Percentiles rank a stretch among this genome's conserved stretches.
These are phyloP conservation scores for Exidia glandulosa DNA, from an alignment of 768 basidiomycete species.

Conservation along the genomic window DNA sequence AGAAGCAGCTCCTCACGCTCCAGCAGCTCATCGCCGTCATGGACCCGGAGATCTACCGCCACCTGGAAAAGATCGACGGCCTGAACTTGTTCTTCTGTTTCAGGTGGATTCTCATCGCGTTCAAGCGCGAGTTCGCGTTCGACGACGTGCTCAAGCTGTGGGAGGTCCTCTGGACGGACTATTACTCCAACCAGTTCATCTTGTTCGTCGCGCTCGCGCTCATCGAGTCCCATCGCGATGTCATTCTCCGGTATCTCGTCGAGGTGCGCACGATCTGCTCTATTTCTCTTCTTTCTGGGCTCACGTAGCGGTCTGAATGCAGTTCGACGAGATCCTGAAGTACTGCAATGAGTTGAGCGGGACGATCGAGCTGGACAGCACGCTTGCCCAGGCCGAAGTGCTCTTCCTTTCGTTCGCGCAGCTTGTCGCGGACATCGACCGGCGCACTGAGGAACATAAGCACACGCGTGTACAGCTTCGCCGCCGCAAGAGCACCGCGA, in stretches of 20 bases:
- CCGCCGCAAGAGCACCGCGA: slow-evolving; percentile 24
- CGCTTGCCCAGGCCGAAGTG: slow-evolving; percentile 93
- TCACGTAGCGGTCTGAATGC: slow-evolving; percentile 1
- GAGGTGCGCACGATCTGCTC: slow-evolving; percentile 50
- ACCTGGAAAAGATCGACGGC: slow-evolving; percentile 78
- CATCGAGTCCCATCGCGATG: slow-evolving; percentile 89
- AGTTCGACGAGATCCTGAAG: slow-evolving; percentile 81
- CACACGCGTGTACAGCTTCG: slow-evolving; percentile 13
- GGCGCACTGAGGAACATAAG: slow-evolving; percentile 52
- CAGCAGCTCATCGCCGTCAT: slow-evolving; percentile 87
- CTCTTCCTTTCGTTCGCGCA: slow-evolving; percentile 87
- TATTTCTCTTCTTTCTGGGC: not conserved
- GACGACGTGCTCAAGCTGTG: slow-evolving; percentile 81
- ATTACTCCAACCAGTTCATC: slow-evolving; percentile 80
- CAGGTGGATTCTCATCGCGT: slow-evolving; percentile 86
- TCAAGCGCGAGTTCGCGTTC: slow-evolving; percentile 95
- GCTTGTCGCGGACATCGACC: slow-evolving; percentile 81
- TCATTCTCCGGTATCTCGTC: slow-evolving; percentile 88
- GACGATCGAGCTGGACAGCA: slow-evolving; percentile 94
- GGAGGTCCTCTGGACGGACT: slow-evolving; percentile 92
- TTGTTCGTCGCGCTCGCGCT: slow-evolving; percentile 91
- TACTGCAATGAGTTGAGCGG: slow-evolving; percentile 93
- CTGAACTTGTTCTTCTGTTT: slow-evolving; percentile 98
- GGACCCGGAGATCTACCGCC: slow-evolving; percentile 92
- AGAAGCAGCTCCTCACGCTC: slow-evolving; percentile 77